Percentiles rank a stretch among this genome's conserved stretches.
These are phyloP conservation scores for Chrysophaeum taylorii DNA, from an alignment of 352 stramenopile species.

Conservation along the genomic window DNA sequence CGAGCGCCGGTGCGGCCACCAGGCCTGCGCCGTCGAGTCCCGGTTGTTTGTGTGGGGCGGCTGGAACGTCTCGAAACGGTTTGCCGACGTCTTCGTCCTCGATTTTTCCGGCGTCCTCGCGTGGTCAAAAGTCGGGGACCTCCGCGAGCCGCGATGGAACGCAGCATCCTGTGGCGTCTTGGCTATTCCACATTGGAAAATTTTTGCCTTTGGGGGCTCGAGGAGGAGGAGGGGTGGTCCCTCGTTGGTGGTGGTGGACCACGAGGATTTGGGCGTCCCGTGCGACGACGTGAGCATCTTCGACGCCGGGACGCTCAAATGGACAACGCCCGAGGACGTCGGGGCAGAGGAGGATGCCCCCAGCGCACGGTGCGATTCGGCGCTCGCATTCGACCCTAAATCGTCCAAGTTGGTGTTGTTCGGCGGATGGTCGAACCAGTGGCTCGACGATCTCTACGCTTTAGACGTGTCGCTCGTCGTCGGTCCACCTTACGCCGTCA, in stretches of 20 bases:
- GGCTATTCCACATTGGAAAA: conserved; percentile 77
- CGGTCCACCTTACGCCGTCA: conserved; percentile 76
- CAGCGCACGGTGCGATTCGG: conserved; percentile 71
- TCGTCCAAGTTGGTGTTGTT: conserved; percentile 66
- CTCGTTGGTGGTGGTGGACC: not conserved
- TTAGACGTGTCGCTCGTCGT: conserved; percentile 80
- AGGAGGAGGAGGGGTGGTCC: conserved; percentile 9
- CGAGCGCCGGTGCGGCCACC: conserved; percentile 65
- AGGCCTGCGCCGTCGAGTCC: conserved; percentile 59
- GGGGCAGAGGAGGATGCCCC: conserved; percentile 53
- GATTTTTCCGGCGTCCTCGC: conserved; percentile 51
- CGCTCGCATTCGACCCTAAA: conserved; percentile 20
- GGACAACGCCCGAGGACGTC: conserved; percentile 57
- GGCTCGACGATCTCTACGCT: conserved; percentile 77
- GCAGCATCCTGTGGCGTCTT: conserved; percentile 67
- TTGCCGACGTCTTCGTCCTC: conserved; percentile 78
- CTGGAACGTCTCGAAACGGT: conserved; percentile 78
- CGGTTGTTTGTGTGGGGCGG: conserved; percentile 75
- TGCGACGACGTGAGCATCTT: conserved; percentile 67
- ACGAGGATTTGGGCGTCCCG: conserved; percentile 61
- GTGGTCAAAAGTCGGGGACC: conserved; percentile 54
- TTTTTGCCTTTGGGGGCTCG: conserved; percentile 83
- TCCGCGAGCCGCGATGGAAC: conserved; percentile 58
- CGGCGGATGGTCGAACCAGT: conserved; percentile 80
- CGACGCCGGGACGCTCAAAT: conserved; percentile 69